Percentiles rank a stretch among this genome's conserved stretches.
These are phyloP conservation scores for Passalora sequoiae DNA, from an alignment of 2,329 filamentous ascomycete genomes.

Conservation along the genomic window DNA sequence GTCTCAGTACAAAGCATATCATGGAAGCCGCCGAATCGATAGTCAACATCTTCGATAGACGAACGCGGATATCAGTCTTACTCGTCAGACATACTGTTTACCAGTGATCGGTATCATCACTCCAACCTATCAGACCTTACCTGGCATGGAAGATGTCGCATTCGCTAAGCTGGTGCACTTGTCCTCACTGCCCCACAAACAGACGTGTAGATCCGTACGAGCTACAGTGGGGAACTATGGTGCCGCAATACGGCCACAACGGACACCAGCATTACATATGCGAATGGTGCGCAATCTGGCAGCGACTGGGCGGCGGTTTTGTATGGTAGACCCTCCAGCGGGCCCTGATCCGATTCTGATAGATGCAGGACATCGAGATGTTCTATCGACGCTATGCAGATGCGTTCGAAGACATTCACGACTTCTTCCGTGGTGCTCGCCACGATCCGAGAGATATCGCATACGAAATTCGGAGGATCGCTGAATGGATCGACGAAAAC, in stretches of 20 bases:
- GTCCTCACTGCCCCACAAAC: slow-evolving; percentile 10
- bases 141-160: slow-evolving; percentile 2
- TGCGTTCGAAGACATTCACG: slow-evolving; percentile 11
- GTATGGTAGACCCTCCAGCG: not conserved
- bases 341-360: too few species aligned
- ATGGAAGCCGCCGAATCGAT: not conserved
- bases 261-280: slow-evolving; percentile 11
- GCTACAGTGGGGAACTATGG: not conserved
- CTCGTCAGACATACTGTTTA: not conserved
- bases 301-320: slow-evolving; percentile 6
- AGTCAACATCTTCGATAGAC: not conserved
- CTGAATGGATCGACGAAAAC: slow-evolving; percentile 7
- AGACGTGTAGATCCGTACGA: not conserved
- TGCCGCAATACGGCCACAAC: slow-evolving; percentile 5
- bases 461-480: slow-evolving; percentile 4
- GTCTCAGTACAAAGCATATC: not conserved
- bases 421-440: slow-evolving; percentile 8
- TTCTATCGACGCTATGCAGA: slow-evolving; percentile 7
- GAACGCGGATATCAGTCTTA: not conserved
- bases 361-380: slow-evolving; percentile 5
- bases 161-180: slow-evolving; percentile 10
- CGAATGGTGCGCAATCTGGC: slow-evolving; percentile 13
- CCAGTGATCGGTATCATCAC: not conserved
- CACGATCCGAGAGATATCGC: slow-evolving; percentile 1
- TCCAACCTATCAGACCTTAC: not conserved